Base-by-base conservation (phyloP, 441 rosid genomes). In the Gossypium schwendimanii region DNA sequence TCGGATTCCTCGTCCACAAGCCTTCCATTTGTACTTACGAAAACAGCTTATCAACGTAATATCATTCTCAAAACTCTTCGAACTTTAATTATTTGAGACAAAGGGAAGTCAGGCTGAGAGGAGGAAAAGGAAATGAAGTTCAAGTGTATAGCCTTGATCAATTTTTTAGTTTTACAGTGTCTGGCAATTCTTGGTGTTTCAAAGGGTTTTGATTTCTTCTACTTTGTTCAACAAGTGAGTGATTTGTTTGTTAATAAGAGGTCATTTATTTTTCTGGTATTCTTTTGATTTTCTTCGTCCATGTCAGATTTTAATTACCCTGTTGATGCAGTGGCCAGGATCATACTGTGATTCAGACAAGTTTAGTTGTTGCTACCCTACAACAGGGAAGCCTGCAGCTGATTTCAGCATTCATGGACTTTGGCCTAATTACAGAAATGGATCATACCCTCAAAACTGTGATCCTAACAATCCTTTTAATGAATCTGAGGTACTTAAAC, bases 361-460 rank as follows among this genome's bases (percentile, higher is more conserved):
- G 77, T 83, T 74, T 0, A 84, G 86, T 24, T 94, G 98, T 69
- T 94, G 97, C 72, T 91, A 90, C 80, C 98, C 97, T 3, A 85
- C 80, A 33, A 78, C 91, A 0, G 98, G 98, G 21, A 94, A 94
- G 79, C 97, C 98, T 6, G 83, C 77, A 0, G 85, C 97, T 0
- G 95, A 91, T 88, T 94, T 94, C 26, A 89, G 95, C 62, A 89
- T 94, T 62, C 98, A 94, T 47, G 98, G 96, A 11, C 89, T 93
- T 47, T 93, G 98, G 98, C 97, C 98, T 47, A 88, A 93, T 71
- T 88, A 91, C 84, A 84, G 84, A 0, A 81, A 87, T 31, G 97
- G 97, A 24, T 72, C 83, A 12, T 94, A 87, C 82, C 97, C 98
- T 0, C 86, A 89, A 15, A 84, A 84, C 72, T 94, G 97, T 64